A percentile compares a stretch with the other conserved stretches of the same genome.
Evolutionary conservation across 1,284 basidiomycete genomes (phyloP).

Genomic region (Austroboletus sp.): DNA sequence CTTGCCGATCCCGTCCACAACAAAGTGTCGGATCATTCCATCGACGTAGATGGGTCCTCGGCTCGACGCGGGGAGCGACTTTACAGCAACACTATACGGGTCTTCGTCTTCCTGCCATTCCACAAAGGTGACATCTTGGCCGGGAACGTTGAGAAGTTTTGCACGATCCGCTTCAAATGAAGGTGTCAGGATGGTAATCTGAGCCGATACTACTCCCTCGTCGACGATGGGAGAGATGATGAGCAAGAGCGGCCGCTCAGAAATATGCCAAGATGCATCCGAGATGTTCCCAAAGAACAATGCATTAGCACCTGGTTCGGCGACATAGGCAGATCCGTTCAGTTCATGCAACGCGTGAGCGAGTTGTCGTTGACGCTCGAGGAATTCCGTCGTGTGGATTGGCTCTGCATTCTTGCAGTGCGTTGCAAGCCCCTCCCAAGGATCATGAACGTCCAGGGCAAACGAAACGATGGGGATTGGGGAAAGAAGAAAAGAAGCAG

Average conservation of each 20-base stretch:
- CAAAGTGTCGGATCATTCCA: slow-evolving; percentile 50
- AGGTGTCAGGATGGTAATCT: slow-evolving; percentile 64
- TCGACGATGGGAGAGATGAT: slow-evolving; percentile 46
- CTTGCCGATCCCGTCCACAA: slow-evolving; percentile 52
- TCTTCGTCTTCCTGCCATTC: slow-evolving; percentile 70
- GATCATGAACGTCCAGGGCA: neutral
- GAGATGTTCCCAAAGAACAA: slow-evolving; percentile 71
- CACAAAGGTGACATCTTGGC: slow-evolving; percentile 43
- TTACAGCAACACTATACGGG: slow-evolving; percentile 56
- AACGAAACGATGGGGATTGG: neutral
- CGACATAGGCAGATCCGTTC: slow-evolving; percentile 58
- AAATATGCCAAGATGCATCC: slow-evolving; percentile 54
- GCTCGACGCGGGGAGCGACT: slow-evolving; percentile 34
- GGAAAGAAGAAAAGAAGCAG: slow-evolving; percentile 1
- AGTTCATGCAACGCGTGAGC: slow-evolving; percentile 45
- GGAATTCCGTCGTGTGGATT: slow-evolving; percentile 45
- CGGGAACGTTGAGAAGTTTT: slow-evolving; percentile 50
- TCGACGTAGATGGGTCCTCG: slow-evolving; percentile 54
- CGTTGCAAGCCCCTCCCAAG: slow-evolving; percentile 37
- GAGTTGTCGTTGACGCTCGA: slow-evolving; percentile 47
- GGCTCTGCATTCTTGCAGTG: slow-evolving; percentile 50
- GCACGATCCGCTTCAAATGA: slow-evolving; percentile 73
- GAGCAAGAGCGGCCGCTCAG: slow-evolving; percentile 72
- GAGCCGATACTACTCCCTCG: slow-evolving; percentile 33
- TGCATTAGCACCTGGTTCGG: slow-evolving; percentile 69